Evolutionary conservation across 257 asterid genomes (phyloP).

Genomic region (Scutellaria baicalensis): DNA sequence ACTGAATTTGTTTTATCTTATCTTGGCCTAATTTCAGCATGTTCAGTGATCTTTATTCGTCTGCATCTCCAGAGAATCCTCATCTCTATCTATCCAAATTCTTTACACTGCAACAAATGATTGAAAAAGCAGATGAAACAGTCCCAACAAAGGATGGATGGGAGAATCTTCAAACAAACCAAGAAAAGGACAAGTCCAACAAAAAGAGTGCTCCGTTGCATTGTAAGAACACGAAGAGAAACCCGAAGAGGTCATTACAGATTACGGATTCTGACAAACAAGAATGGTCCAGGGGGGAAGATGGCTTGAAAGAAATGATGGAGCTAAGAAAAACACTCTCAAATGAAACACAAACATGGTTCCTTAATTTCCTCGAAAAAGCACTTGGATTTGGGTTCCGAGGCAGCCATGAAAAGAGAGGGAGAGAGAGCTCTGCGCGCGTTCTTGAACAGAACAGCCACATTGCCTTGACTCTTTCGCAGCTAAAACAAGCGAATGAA

Average conservation of each 20-base stretch:
- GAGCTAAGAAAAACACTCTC: slow-evolving; percentile 41
- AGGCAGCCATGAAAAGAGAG: slow-evolving; percentile 34
- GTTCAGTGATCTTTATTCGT: slow-evolving; percentile 62
- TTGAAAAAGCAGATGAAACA: slow-evolving; percentile 44
- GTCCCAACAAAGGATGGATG: slow-evolving; percentile 25
- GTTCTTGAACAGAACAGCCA: slow-evolving; percentile 43
- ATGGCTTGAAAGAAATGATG: slow-evolving; percentile 35
- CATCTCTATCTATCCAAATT: slow-evolving; percentile 58
- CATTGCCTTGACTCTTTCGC: slow-evolving; percentile 64
- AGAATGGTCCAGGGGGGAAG: slow-evolving; percentile 67
- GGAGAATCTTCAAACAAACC: slow-evolving; percentile 21
- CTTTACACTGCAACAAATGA: slow-evolving; percentile 58
- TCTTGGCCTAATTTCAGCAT: slow-evolving; percentile 29
- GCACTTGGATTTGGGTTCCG: slow-evolving; percentile 65
- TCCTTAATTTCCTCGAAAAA: slow-evolving; percentile 59
- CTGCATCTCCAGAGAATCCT: slow-evolving; percentile 71
- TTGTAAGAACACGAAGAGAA: slow-evolving; percentile 19
- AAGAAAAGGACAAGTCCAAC: slow-evolving; percentile 38
- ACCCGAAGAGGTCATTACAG: slow-evolving; percentile 20
- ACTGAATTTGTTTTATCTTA: too few species aligned
- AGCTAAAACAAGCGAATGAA: slow-evolving; percentile 67
- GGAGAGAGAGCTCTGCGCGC: slow-evolving; percentile 24
- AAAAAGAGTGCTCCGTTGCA: slow-evolving; percentile 21
- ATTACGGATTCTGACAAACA: slow-evolving; percentile 36
- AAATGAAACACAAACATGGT: slow-evolving; percentile 59